Evolutionary conservation across 768 basidiomycete species (phyloP).

Genomic region (Phylloporus sp.): DNA sequence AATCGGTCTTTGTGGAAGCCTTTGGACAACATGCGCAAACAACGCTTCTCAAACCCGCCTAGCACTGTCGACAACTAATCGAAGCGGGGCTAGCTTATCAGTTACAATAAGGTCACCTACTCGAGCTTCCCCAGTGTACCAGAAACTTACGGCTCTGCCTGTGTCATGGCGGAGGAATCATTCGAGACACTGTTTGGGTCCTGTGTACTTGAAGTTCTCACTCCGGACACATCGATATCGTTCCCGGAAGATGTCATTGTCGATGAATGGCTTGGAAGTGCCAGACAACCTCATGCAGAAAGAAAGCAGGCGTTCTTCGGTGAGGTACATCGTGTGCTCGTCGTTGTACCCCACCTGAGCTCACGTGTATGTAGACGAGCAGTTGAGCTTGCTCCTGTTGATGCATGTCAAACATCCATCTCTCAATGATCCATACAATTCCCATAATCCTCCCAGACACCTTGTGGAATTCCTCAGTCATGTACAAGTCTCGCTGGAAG

Average conservation of each 20-base stretch:
- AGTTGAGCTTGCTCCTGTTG: constrained; percentile 46
- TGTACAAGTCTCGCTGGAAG: constrained; percentile 76
- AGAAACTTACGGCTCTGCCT: too few species aligned
- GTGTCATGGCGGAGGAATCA: constrained; percentile 34
- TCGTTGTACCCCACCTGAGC: constrained; percentile 11
- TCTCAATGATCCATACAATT: constrained; percentile 30
- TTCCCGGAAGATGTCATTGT: constrained; percentile 47
- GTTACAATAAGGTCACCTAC: too few species aligned
- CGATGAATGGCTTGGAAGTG: constrained; percentile 54
- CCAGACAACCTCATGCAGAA: constrained; percentile 43
- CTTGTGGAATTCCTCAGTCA: constrained; percentile 63
- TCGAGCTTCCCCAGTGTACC: too few species aligned
- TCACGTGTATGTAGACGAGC: constrained; percentile 45
- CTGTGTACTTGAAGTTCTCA: constrained; percentile 54
- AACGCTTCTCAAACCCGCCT: constrained; percentile 3
- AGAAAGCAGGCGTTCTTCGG: constrained; percentile 74
- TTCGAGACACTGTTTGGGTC: constrained; percentile 64
- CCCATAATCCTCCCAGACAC: constrained; percentile 27
- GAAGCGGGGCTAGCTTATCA: too few species aligned
- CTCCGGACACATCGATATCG: constrained; percentile 61
- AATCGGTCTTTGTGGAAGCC: constrained; percentile 16
- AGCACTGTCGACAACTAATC: too few species aligned
- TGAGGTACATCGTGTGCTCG: constrained; percentile 33
- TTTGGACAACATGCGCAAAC: constrained; percentile 18
- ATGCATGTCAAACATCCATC: constrained; percentile 32